Conservation (phyloP, 75 land plant genomes). For the Pinus tabuliformis region DNA sequence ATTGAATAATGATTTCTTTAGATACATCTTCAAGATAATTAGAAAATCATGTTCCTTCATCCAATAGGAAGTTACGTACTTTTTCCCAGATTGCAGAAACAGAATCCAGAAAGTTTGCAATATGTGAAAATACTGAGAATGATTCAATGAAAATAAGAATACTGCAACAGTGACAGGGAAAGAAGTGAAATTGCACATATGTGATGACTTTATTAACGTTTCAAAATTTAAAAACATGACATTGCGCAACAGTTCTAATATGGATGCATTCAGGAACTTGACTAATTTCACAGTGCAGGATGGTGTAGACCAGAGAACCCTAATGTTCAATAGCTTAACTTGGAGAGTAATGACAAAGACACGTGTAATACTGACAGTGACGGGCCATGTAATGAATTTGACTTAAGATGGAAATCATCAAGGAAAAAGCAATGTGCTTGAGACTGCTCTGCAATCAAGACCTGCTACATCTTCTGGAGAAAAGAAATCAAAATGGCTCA, state of each 20-base stretch:
- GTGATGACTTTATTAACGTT: not conserved
- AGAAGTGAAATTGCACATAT: not conserved
- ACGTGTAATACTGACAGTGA: constrained; percentile 28
- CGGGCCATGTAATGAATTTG: constrained; percentile 3
- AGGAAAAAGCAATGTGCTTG: constrained; percentile 33
- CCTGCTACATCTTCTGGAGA: not conserved
- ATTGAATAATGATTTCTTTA: constrained; percentile 1
- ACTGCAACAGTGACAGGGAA: not conserved
- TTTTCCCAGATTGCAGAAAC: not conserved
- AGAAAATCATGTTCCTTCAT: not conserved
- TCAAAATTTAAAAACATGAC: not conserved
- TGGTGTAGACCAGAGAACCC: not conserved
- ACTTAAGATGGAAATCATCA: constrained; percentile 25
- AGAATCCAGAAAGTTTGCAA: not conserved
- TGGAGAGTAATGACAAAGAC: not conserved
- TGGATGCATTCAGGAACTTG: not conserved
- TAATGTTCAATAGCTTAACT: not conserved
- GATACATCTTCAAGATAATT: not conserved
- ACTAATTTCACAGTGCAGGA: not conserved
- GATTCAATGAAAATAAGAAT: not conserved
- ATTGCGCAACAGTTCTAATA: not conserved
- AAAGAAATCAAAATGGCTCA: not conserved
- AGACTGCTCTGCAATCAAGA: not conserved
- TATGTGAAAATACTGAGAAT: too few relatives aligned
- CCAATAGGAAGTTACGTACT: not conserved